A percentile compares a stretch with the other conserved stretches of the same genome.
Conservation (phyloP, 768 basidiomycete species). For the Pleurotus sapidus region DNA sequence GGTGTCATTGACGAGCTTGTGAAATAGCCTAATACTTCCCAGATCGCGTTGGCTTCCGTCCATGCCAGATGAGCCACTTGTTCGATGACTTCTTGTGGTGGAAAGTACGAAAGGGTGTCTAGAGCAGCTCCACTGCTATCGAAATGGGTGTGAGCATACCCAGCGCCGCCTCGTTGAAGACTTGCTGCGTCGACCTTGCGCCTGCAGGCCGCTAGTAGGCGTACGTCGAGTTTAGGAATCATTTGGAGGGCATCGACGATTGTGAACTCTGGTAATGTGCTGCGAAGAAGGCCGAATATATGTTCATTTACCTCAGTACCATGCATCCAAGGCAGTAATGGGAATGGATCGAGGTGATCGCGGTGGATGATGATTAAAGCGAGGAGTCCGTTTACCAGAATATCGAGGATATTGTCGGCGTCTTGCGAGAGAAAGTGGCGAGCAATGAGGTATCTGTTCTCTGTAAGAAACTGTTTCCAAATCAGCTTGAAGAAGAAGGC, state of each 20-base stretch:
- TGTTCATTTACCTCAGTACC: constrained; percentile 21
- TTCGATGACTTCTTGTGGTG: constrained; percentile 16
- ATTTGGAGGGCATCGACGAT: constrained; percentile 14
- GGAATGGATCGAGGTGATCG: neutral
- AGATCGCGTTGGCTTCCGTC: constrained; percentile 15
- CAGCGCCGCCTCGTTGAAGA: constrained; percentile 8
- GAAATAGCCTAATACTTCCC: constrained; percentile 12
- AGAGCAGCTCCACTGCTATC: constrained; percentile 16
- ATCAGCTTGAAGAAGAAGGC: neutral
- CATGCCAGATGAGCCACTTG: constrained; percentile 9
- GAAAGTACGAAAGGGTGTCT: constrained; percentile 13
- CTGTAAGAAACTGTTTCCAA: neutral
- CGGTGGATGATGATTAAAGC: neutral
- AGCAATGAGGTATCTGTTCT: neutral
- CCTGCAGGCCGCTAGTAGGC: constrained; percentile 8
- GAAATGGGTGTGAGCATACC: constrained; percentile 17
- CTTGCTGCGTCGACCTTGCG: constrained; percentile 15
- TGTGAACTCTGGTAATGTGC: constrained; percentile 14
- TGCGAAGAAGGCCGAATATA: constrained; percentile 14
- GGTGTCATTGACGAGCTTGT: neutral
- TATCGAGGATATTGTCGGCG: neutral
- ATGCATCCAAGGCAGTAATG: constrained; percentile 23
- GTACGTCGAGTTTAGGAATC: constrained; percentile 16
- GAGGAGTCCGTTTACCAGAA: neutral
- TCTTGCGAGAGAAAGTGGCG: neutral